phyloP scores from a whole-genome alignment of 2,329 filamentous ascomycete genomes.

The Biscogniauxia mediterranea region DNA sequence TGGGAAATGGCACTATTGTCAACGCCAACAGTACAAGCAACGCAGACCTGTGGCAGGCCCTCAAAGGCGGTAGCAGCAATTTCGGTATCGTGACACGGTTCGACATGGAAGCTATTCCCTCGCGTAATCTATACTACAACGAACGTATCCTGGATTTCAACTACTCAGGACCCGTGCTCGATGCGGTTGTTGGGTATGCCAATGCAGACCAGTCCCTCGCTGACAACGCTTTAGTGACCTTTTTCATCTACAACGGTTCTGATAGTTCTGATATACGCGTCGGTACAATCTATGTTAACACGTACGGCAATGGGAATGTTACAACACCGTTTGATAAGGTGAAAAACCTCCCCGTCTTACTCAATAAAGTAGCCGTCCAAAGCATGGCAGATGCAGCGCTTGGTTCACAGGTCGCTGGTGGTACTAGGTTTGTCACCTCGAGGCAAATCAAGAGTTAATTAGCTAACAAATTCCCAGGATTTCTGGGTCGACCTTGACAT shows the following conservation, averaged over 20 bases:
- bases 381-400: conserved; percentile 22
- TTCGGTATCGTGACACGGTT: conserved; percentile 43
- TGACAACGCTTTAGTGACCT: conserved; percentile 24
- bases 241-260: conserved; percentile 15
- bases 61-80: conserved; percentile 48
- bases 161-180: conserved; percentile 20
- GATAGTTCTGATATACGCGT: conserved; percentile 11
- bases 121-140: conserved; percentile 23
- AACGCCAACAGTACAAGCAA: conserved; percentile 39
- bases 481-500: conserved; percentile 20
- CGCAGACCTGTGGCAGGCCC: conserved; percentile 43
- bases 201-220: conserved; percentile 21
- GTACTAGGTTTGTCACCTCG: conserved; percentile 13
- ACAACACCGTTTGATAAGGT: conserved; percentile 18
- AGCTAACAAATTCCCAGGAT: conserved; percentile 12
- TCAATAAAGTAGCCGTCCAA: conserved; percentile 10
- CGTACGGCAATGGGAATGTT: conserved; percentile 16
- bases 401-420: conserved; percentile 15
- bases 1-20: conserved; percentile 41
- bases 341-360: conserved; percentile 15
- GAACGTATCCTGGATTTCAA: conserved; percentile 14
- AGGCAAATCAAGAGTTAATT: background rate
- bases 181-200: conserved; percentile 21
- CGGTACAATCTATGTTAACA: conserved; percentile 22
- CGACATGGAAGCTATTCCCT: conserved; percentile 32